phyloP scores from a whole-genome alignment of 2,329 filamentous ascomycete genomes.

The Paraphaeosphaeria minitans region DNA sequence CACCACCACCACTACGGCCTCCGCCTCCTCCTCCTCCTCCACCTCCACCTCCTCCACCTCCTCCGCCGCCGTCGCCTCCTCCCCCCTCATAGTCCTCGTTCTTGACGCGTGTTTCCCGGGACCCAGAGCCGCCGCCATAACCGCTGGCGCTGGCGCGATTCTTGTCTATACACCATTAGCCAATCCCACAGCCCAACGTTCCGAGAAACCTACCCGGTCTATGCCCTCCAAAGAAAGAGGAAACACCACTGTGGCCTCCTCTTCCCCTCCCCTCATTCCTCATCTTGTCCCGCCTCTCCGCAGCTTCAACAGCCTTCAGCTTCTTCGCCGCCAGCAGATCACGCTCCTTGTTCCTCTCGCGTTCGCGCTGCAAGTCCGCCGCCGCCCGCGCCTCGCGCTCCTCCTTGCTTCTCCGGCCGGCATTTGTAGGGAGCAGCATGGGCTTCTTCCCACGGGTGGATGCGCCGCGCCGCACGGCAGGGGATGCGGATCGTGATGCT shows the following conservation, averaged over 20 bases:
- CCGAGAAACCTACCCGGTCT: slow-evolving; percentile 29
- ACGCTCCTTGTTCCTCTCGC: slow-evolving; percentile 43
- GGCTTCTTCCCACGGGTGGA: slow-evolving; percentile 35
- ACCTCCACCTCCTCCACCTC: slow-evolving; percentile 22
- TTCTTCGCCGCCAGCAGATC: slow-evolving; percentile 36
- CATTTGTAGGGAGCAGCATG: slow-evolving; percentile 48
- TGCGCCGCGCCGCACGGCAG: slow-evolving; percentile 34
- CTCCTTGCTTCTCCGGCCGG: slow-evolving; percentile 52
- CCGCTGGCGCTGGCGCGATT: slow-evolving; percentile 27
- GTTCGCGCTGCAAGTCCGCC: slow-evolving; percentile 46
- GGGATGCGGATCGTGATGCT: slow-evolving; percentile 39
- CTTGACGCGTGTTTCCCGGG: slow-evolving; percentile 38
- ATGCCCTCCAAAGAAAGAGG: slow-evolving; percentile 20
- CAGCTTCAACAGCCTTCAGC: slow-evolving; percentile 27
- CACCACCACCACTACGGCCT: slow-evolving; percentile 38
- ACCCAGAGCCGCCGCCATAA: slow-evolving; percentile 36
- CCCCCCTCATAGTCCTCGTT: slow-evolving; percentile 35
- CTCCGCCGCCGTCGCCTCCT: slow-evolving; percentile 23
- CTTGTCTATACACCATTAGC: slow-evolving; percentile 25
- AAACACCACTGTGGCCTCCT: slow-evolving; percentile 50
- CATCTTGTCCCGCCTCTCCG: slow-evolving; percentile 28
- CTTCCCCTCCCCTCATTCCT: slow-evolving; percentile 38
- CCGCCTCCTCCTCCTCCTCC: neutral
- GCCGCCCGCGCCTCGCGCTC: slow-evolving; percentile 51
- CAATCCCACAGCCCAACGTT: neutral